phyloP scores from a whole-genome alignment of 495 filamentous ascomycete species.

The Talaromyces proteolyticus region DNA sequence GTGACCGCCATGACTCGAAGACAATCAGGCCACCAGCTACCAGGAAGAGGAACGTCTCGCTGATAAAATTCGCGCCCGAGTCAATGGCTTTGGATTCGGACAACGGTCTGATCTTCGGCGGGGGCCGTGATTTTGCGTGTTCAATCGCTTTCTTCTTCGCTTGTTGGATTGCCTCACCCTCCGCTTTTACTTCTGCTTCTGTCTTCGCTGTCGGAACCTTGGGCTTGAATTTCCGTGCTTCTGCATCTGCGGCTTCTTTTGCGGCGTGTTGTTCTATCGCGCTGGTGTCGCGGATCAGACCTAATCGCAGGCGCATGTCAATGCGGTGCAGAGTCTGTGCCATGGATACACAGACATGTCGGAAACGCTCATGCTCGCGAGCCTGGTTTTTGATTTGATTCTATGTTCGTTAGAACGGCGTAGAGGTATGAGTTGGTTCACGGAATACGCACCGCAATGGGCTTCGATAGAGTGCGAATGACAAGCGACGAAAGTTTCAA shows the following conservation, averaged over 20 bases:
- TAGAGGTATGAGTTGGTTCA: constrained; percentile 21
- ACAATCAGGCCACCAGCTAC: constrained; percentile 76
- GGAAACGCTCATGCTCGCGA: constrained; percentile 88
- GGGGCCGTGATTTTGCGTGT: constrained; percentile 31
- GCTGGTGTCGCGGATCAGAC: constrained; percentile 73
- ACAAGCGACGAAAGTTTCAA: constrained; percentile 64
- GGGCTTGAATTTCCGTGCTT: constrained; percentile 52
- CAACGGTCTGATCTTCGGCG: constrained; percentile 64
- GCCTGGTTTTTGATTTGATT: constrained; percentile 92
- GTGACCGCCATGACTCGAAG: constrained; percentile 71
- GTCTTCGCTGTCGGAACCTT: constrained; percentile 77
- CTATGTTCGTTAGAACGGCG: constrained; percentile 47
- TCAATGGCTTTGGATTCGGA: constrained; percentile 94
- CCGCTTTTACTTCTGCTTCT: constrained; percentile 61
- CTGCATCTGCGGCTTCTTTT: constrained; percentile 38
- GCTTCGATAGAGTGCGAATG: constrained; percentile 67
- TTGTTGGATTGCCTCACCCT: constrained; percentile 45
- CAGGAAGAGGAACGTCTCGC: constrained; percentile 80
- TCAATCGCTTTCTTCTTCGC: constrained; percentile 45
- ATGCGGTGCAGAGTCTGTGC: constrained; percentile 86
- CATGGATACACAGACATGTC: constrained; percentile 61
- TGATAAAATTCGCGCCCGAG: constrained; percentile 89
- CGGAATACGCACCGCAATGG: constrained; percentile 54
- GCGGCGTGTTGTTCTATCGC: constrained; percentile 48
- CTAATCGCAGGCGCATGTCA: constrained; percentile 89